Evolutionary conservation across 108 stramenopile species (phyloP), one percentile per base, ranked within the genome.

Genomic region (Craspedostauros australis): DNA sequence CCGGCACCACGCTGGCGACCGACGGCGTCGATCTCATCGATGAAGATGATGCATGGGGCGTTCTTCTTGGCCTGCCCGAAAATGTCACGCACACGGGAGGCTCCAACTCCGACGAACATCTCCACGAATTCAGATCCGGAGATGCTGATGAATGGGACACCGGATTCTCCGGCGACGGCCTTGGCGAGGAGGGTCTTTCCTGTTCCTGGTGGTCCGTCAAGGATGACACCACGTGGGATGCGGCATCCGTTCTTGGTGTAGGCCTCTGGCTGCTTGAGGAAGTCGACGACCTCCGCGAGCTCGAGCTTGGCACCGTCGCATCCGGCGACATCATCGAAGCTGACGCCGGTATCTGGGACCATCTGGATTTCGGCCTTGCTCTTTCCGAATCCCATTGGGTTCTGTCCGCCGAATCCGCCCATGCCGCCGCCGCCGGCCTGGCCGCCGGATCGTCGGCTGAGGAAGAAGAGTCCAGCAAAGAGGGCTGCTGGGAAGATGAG

Each of bases 51-150:
- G 75, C 96, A 96, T 0, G 98, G 98, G 18, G 90, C 70, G 41
- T 92, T 84, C 64, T 87, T 87, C 76, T 94, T 93, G 12, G 98
- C 98, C 44, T 88, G 93, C 14, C 66, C 79, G 66, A 96, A 99
- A 25, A 99, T 78, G 39, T 96, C 95, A 40, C 98, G 79, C 24
- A 99, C 96, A 45, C 98, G 86, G 24, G 86, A 81, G 7, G 96
- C 96, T 54, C 96, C 96, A 24, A 98, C 95, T 48, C 96, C 96
- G 5, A 98, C 96, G 68, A 93, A 98, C 89, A 98, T 83, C 71
- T 99, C 98, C 39, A 97, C 98, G 47, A 99, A 99, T 57, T 99
- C 96, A 42, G 91, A 90, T 51, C 92, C 97, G 11, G 91, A 88
- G 32, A 94, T 82, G 58, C 70, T 77, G 51, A 95, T 95, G 70